Evolutionary conservation across 345 rosid genomes (phyloP).

Genomic region (Brassica incana): DNA sequence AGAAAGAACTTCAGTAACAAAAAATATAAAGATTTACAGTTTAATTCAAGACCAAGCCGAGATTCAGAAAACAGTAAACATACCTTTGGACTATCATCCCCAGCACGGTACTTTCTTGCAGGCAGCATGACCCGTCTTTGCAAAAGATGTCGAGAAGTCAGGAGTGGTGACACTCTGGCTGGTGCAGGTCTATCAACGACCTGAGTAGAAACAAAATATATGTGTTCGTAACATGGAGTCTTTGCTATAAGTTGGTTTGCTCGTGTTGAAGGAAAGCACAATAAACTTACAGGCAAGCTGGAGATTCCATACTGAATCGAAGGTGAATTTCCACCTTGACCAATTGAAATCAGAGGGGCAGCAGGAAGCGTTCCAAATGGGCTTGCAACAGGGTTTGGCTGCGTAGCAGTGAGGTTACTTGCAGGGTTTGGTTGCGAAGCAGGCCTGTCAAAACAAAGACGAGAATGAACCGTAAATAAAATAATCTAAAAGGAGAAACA

Average conservation of each 20-base stretch:
- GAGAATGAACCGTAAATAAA: not conserved
- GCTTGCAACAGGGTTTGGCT: constrained; percentile 56
- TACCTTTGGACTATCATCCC: constrained; percentile 69
- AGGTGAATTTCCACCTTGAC: constrained; percentile 70
- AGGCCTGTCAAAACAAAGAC: constrained; percentile 51
- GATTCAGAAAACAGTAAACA: constrained; percentile 21
- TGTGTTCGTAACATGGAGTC: not conserved
- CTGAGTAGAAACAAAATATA: constrained; percentile 40
- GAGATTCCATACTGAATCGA: constrained; percentile 91
- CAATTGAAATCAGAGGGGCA: constrained; percentile 83
- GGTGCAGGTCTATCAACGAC: constrained; percentile 80
- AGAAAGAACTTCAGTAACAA: constrained; percentile 13
- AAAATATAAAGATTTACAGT: not conserved
- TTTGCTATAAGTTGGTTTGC: not conserved
- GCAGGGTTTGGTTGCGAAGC: constrained; percentile 21
- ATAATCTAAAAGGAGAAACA: constrained; percentile 9
- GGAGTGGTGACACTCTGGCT: constrained; percentile 68
- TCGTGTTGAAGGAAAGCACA: not conserved
- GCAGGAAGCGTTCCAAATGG: constrained; percentile 95
- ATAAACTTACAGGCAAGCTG: constrained; percentile 72
- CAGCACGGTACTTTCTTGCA: constrained; percentile 75
- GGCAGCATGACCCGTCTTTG: constrained; percentile 74
- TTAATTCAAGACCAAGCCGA: constrained; percentile 13
- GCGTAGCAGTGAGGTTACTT: constrained; percentile 48
- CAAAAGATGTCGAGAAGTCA: constrained; percentile 80